Evolutionary conservation across 768 basidiomycete genomes (phyloP), one percentile per base, ranked within the genome.

Genomic region (Rhodotorula sphaerocarpa): DNA sequence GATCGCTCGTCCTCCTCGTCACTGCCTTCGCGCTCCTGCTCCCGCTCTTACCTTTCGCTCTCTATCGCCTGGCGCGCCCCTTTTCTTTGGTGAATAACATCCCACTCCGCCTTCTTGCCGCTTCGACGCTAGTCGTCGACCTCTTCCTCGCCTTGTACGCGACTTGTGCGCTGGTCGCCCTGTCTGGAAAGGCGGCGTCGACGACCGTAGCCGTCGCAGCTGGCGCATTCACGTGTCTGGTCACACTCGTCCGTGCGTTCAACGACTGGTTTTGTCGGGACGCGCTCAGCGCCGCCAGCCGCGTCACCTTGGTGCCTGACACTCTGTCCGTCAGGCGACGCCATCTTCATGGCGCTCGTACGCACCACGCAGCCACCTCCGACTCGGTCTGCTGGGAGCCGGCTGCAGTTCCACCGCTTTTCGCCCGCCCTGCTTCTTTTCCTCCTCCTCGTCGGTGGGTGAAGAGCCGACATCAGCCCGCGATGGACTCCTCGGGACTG

Each of bases 141-240:
- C 11, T 44, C 43, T 23, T 18, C 5, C 31, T 39, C 50, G 23
- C 33, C 14, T 16, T 51, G 23, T 50, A 50, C 48, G 18, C 16
- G 55, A 51, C 1, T 10, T 66, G 15, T 42, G 51, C 27, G 23
- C 47, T 66, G 41, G 51, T 48, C 27, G 55, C 59, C 18, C 34
- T 66, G 20, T 59, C 48, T 0, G 41, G 11, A 11, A 23, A 25
- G 12, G 33, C 3, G 47, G 46, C 16, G 51, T 41, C 1, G 45
- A 52, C 1, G 9, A 50, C 3, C 5, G 46, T 34, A 9, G 51
- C 30, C 1, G 59, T 56, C 9, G 51, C 57, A 0, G 25, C 48
- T 2, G 59, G 59, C 25, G 45, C 48, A 12, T n/a, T 61, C 2
- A 39, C 48, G n/a, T 33, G 41, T 55, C 30, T 30, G 60, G 23